phyloP scores from a whole-genome alignment of 768 basidiomycete genomes.

The Hygrophorus russula region DNA sequence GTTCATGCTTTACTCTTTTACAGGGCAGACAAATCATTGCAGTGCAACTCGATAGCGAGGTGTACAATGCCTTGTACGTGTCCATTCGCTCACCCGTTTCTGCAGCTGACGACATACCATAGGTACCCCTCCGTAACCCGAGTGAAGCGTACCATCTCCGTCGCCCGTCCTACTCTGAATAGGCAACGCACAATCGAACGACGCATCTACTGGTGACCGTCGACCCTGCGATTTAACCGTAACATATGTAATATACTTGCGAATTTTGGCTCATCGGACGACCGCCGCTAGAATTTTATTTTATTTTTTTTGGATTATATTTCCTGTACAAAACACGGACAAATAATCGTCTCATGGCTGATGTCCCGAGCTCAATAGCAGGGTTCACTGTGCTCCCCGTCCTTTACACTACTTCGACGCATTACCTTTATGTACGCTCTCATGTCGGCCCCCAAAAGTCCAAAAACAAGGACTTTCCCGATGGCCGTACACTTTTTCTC shows the following conservation, averaged over 20 bases:
- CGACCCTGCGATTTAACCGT: background rate
- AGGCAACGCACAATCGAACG: constrained; percentile 56
- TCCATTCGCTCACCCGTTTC: background rate
- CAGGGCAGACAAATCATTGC: constrained; percentile 79
- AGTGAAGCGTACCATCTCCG: constrained; percentile 62
- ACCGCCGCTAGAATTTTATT: too few relatives aligned
- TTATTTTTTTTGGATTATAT: too few relatives aligned
- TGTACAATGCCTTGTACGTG: constrained; percentile 57
- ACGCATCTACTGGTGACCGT: constrained; percentile 61
- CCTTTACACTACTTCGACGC: constrained; percentile 35
- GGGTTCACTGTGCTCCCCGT: constrained; percentile 42
- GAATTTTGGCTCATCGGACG: background rate
- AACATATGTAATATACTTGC: background rate
- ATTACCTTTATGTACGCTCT: constrained; percentile 68
- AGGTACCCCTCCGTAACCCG: constrained; percentile 77
- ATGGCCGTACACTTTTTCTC: constrained; percentile 73
- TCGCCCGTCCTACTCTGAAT: constrained; percentile 31
- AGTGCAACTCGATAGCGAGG: constrained; percentile 64
- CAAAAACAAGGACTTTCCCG: constrained; percentile 25
- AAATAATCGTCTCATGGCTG: too few relatives aligned
- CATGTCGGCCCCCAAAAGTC: constrained; percentile 37
- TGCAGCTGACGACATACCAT: background rate
- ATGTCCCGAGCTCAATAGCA: background rate
- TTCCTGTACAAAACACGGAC: too few relatives aligned
- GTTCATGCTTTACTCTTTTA: constrained; percentile 1